Base-by-base conservation (phyloP, 140 eudicot species). In the Flaveria floridana region DNA sequence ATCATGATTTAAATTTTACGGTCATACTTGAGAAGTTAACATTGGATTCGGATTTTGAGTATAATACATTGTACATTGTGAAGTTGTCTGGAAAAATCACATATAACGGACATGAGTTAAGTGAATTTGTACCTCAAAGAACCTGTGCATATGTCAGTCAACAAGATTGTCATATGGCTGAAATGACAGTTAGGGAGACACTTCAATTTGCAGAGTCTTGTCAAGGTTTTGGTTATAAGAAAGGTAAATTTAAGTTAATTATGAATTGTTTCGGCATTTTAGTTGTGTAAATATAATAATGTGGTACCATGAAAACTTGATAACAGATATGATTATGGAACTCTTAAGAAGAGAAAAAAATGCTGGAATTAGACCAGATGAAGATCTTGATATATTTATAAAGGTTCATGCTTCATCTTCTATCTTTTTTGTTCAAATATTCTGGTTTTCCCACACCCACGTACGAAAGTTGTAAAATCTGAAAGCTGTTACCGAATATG, bases 101-200 rank as follows among this genome's bases (percentile, higher is more conserved):
- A 19, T 94, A 90, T 71, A 94, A 94, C 48, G 99, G 99, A 69
- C 86, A 82, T 68, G 87, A 79, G 44, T 80, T 90, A 47, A 61
- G 79, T n/a, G 99, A 94, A 84, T 94, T 94, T 80, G 89, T 88
- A 62, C 97, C 99, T 70, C 99, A 90, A 81, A 87, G 92, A 75
- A 90, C 95, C 58, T 86, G 95, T 76, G 88, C 89, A 28, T 90
- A 94, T 74, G 88, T 91, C 34, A 87, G 95, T 52, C 97, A 94
- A 78, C 84, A 86, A 75, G 97, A 94, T 73, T 82, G 86, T 84
- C 99, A 94, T 80, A 85, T 84, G 87, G 91, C 96, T 21, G 99
- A 94, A 74, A 94, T 94, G 99, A 94, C 99, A 58, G 97, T 94
- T 3, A 82, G 90, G 74, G 98, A 92, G 81, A 86, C 89, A 28